Base-by-base conservation (phyloP, 192 early-diverging fungal species). In the Linnemannia hyalina region DNA sequence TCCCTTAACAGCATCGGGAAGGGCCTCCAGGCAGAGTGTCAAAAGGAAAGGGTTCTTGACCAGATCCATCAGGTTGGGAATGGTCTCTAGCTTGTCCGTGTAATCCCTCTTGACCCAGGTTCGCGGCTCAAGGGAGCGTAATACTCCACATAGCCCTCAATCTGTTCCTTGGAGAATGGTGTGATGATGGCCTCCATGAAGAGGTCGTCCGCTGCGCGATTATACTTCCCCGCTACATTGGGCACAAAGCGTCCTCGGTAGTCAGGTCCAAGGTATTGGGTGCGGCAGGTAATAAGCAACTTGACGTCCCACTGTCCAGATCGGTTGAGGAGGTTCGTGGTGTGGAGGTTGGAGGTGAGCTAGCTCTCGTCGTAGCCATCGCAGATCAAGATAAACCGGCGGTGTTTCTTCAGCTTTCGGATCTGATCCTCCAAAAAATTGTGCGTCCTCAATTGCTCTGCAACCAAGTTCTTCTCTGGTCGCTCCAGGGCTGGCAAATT, bases 341-440 rank as follows among this genome's bases (percentile, higher is more conserved):
- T 23, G 40, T 71, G 70, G 20, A 71, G 40, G 22, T 71, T 29
- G 40, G 36, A 23, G 1, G 35, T 40, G 9, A 40, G 70, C 9
- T 40, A 41, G 40, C 70, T 40, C 70, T 71, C 40, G 18, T 71
- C 41, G 40, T 71, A 71, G 0, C 70, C 70, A 71, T 71, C 40
- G 22, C 70, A 71, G 4, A 71, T 71, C 32, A 71, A 40, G 20
- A 71, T 44, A 20, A 71, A 16, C 18, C 20, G 70, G 6, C 70
- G 70, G 5, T 42, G 7, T 16, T 6, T 15, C 18, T 71, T 42
- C 15, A 71, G 20, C 40, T 71, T 13, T 0, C 20, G 70, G 2
- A 71, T 71, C 22, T 71, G 35, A 0, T 22, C 16, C 3, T 16
- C 9, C 32, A 3, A 10, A 22, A 71, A 71, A 1, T 22, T 23